Base-by-base conservation (phyloP, 257 asterid species). In the Solanum ossicruentum region DNA sequence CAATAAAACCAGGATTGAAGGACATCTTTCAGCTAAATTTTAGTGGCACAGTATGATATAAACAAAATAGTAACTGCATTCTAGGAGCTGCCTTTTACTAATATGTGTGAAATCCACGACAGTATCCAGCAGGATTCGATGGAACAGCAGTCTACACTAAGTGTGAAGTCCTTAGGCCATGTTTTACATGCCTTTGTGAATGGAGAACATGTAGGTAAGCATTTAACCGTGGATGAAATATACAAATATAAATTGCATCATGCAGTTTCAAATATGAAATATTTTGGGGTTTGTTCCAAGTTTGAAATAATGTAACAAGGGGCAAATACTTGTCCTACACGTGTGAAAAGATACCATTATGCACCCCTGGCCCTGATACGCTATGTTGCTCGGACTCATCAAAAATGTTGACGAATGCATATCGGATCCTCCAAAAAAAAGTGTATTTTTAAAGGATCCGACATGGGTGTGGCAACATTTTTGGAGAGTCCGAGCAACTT, bases 141-240 rank as follows among this genome's bases (percentile, higher is more conserved):
- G 12, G 88, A 85, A 67, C 84, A 90, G 21, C 83, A 87, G 47
- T 72, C 92, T 21, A 71, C 58, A 85, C 89, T 96, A 75, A 90
- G 84, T 21, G 92, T 93, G 69, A 67, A 86, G 70, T 93, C 98
- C 71, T 86, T 41, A 32, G 99, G 99, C 23, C 98, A 96, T 82
- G 94, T 86, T 70, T 84, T 96, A 54, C 96, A 86, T 5, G 87
- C 92, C 60, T 96, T 90, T 71, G 91, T 93, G 84, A 94, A 96
- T 86, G 95, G 94, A 86, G 91, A 12, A 56, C 90, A 85, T 56
- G 45, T 89, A n/a, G 97, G 99, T 94, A 88, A 88, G 92, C 12
- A 61, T 43, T 21, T 16, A 1, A 28, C n/a, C 20, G 0, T 26
- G 28, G 1, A 16, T 78, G 1, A 49, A 52, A 0, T 28, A 51